phyloP scores from a whole-genome alignment of 306 rosid species.

The Malus orientalis region DNA sequence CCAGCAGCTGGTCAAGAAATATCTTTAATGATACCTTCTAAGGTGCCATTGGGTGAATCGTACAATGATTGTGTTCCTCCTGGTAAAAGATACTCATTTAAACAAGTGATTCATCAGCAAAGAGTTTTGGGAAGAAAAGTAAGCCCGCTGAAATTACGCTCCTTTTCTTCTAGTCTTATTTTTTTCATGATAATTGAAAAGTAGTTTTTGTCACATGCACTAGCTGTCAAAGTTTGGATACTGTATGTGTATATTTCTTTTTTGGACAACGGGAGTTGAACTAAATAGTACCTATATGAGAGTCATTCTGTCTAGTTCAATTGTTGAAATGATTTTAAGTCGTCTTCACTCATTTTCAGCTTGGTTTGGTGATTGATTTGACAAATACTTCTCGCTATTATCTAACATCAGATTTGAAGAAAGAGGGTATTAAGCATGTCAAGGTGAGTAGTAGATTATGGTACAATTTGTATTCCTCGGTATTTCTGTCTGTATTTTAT shows the following conservation, averaged over 20 bases:
- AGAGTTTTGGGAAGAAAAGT: constrained; percentile 91
- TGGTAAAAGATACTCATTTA: constrained; percentile 98
- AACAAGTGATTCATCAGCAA: constrained; percentile 92
- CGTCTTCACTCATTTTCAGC: constrained; percentile 51
- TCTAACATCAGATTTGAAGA: constrained; percentile 70
- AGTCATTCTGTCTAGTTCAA: background rate
- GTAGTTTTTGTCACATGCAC: background rate
- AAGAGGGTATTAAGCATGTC: constrained; percentile 92
- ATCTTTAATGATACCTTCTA: constrained; percentile 82
- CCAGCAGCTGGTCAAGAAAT: constrained; percentile 79
- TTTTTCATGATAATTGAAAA: background rate
- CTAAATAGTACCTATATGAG: background rate
- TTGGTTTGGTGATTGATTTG: constrained; percentile 97
- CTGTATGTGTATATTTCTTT: background rate
- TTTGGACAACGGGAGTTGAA: background rate
- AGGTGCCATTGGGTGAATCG: constrained; percentile 91
- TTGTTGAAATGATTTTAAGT: constrained; percentile 11
- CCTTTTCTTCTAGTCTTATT: background rate
- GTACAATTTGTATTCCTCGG: constrained; percentile 10
- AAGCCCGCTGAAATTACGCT: constrained; percentile 21
- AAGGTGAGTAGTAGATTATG: constrained; percentile 48
- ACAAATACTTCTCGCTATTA: constrained; percentile 87
- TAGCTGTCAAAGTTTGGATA: background rate
- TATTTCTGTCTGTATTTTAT: constrained; percentile 6
- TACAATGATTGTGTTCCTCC: constrained; percentile 71